phyloP scores from a whole-genome alignment of 768 basidiomycete genomes.

The Thelephora ganbajun region DNA sequence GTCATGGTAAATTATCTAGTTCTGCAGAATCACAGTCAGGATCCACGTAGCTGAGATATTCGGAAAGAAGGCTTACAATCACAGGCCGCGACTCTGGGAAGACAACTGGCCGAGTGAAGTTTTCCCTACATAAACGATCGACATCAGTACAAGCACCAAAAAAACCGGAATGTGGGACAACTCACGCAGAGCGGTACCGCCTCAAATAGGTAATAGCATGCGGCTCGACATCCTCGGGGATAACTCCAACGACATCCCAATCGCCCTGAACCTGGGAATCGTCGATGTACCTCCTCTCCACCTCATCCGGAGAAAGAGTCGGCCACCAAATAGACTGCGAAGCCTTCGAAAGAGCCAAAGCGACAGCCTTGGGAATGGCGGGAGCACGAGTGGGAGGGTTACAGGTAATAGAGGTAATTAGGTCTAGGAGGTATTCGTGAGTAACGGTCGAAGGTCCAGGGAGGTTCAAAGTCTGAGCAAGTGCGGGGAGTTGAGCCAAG shows the following conservation, averaged over 20 bases:
- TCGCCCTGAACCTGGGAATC: slow-evolving; percentile 63
- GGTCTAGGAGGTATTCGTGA: slow-evolving; percentile 63
- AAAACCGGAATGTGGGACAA: slow-evolving; percentile 14
- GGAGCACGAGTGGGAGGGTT: slow-evolving; percentile 60
- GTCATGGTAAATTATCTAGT: no score
- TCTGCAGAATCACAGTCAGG: no score
- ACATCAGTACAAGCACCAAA: not conserved
- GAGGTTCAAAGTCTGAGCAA: slow-evolving; percentile 60
- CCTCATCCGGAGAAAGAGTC: slow-evolving; percentile 79
- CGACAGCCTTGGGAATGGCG: slow-evolving; percentile 61
- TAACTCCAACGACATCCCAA: slow-evolving; percentile 74
- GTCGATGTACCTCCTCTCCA: slow-evolving; percentile 75
- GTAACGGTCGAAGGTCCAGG: slow-evolving; percentile 84
- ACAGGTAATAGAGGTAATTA: slow-evolving; percentile 72
- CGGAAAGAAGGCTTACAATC: no score
- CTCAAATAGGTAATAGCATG: slow-evolving; percentile 85
- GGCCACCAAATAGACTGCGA: slow-evolving; percentile 82
- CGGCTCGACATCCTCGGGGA: slow-evolving; percentile 73
- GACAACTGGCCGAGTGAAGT: slow-evolving; percentile 54
- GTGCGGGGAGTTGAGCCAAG: slow-evolving; percentile 46
- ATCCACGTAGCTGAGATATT: no score
- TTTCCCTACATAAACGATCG: slow-evolving; percentile 29
- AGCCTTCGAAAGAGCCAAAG: slow-evolving; percentile 48
- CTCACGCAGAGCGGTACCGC: slow-evolving; percentile 80
- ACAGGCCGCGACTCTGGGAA: slow-evolving; percentile 33